Base-by-base conservation (phyloP, 345 rosid species). In the Brassica carinata region DNA sequence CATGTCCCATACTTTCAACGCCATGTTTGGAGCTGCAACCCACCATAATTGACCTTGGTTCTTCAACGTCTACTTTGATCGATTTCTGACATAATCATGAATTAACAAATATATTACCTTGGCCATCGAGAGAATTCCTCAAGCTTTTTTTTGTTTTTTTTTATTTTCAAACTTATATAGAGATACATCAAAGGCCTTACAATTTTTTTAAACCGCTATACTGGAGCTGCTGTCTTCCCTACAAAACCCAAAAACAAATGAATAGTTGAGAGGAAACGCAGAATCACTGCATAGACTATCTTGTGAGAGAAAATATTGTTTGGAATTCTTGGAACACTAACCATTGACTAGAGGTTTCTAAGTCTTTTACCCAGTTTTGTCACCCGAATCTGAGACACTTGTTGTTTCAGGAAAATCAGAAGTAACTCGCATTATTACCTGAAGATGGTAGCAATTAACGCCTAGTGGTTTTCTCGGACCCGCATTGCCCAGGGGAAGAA, bases 391-490 rank as follows among this genome's bases (percentile, higher is more conserved):
- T 73, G 81, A 85, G 67, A 72, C 77, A 82, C 87, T 91, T 57
- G 85, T 88, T 13, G 89, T 85, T 85, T 92, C 92, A 1, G 98
- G 94, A 73, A 94, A 89, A 74, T 87, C 89, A 34, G 38, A 6
- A 34, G 38, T 34, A 6, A 34, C 38, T 34, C 38, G 38, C 38
- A 34, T 82, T 75, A 73, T 87, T 87, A 61, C 83, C 59, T 30
- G 95, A 84, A 72, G 97, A 92, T 70, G 97, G 96, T 45, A 92
- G 71, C 72, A 96, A 94, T 73, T 89, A 92, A 18, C 94, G 93
- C 27, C 97, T 40, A 57, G 67, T 88, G 67, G 72, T 85, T 85
- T 88, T 90, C 77, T 92, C 98, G 72, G 36, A 71, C 40, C 43
- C 86, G 0, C 87, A 92, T 66, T 86, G 90, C 78, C 76, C 82